Conservation (phyloP, 441 rosid genomes). For the Biscutella laevigata region DNA sequence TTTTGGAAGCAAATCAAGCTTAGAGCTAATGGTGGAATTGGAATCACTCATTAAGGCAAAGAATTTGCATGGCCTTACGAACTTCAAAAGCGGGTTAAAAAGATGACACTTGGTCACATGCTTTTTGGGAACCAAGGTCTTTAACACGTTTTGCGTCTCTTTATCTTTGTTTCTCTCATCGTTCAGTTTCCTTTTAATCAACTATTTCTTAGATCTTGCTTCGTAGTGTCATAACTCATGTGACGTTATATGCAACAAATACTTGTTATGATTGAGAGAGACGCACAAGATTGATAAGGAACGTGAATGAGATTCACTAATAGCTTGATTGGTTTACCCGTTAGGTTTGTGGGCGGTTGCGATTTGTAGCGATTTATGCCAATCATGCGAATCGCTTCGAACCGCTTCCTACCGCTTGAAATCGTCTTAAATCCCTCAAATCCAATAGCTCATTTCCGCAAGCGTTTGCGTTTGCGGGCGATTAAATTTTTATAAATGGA, state of each 20-base stretch:
- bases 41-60: conserved; percentile 30
- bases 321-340: no score
- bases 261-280: conserved; percentile 41
- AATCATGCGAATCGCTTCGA: no score
- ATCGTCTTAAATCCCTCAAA: no score
- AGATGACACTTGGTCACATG: conserved; percentile 26
- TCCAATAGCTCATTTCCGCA: no score
- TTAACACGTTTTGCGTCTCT: conserved; percentile 32
- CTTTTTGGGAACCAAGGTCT: conserved; percentile 33
- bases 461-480: no score
- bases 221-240: conserved; percentile 41
- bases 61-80: conserved; percentile 35
- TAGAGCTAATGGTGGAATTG: conserved; percentile 48
- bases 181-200: neutral
- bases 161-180: neutral
- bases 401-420: no score
- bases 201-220: neutral
- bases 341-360: no score
- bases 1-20: conserved; percentile 60
- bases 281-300: conserved; percentile 44
- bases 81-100: conserved; percentile 33
- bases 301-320: conserved; percentile 27
- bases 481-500: no score
- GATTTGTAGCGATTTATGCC: no score
- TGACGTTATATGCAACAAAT: conserved; percentile 38